Evolutionary conservation across 164 flowering plant genomes (phyloP), one percentile per base, ranked within the genome.

Genomic region (Vitis labrusca): DNA sequence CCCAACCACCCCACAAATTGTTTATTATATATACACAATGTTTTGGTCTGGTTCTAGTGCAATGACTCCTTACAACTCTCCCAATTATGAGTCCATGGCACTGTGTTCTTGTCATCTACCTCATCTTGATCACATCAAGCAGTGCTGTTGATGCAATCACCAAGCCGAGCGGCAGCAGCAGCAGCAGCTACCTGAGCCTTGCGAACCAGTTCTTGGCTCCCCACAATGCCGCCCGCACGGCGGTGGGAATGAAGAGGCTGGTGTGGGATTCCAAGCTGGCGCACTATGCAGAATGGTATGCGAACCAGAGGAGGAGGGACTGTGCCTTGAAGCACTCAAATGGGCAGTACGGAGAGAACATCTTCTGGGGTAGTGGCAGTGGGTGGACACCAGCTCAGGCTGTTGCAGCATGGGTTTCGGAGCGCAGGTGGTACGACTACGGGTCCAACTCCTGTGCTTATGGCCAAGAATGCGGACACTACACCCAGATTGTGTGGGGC

Each of bases 321-420:
- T 89, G 97, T 54, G 84, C 59, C 0, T 32, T 87, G 77, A 51
- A 9, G 75, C 94, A 92, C 75, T 91, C 94, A 0, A 70, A 79
- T 3, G 91, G 91, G 27, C 88, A 86, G 15, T 92, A 89, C 47
- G 97, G 96, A 0, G 98, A 92, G 85, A 92, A 92, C 76, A 75
- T 91, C 5, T 85, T 85, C 61, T 86, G 91, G 98, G 97, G 96
- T 10, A 80, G 89, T 61, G 91, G 94, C 30, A 14, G 6, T 1
- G 77, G 52, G 1, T 88, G 88, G 91, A 80, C 80, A 29, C 85
- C 91, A 47, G 78, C 76, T 0, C 73, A 84, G 73, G 94, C 91
- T 0, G 91, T 78, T 15, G 50, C 50, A 13, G 79, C 60, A 4
- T 91, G 93, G 97, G 70, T 77, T 2, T 12, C 62, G 6, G 97